A percentile compares a stretch with the other conserved stretches of the same genome.
Conservation (phyloP, 768 basidiomycete genomes). For the Cubamyces lactineus region DNA sequence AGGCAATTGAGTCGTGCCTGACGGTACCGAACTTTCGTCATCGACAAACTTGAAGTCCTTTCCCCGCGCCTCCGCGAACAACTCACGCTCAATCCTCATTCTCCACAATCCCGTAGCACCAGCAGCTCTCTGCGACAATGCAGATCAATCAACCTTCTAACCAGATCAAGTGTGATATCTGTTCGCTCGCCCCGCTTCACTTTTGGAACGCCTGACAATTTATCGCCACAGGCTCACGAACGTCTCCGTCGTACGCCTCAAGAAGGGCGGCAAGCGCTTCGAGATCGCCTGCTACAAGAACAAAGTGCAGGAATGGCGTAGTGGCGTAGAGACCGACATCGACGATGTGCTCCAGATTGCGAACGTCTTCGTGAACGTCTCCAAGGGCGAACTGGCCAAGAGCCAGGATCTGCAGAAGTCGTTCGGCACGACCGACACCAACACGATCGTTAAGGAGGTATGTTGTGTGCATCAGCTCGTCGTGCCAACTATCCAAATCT, state of each 20-base stretch:
- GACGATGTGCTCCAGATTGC: constrained; percentile 97
- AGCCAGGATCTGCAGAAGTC: constrained; percentile 89
- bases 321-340: constrained; percentile 89
- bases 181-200: background rate
- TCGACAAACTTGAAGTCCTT: background rate
- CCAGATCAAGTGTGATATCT: constrained; percentile 75
- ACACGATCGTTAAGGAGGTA: constrained; percentile 83
- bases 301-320: constrained; percentile 96
- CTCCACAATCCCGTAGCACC: background rate
- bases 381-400: constrained; percentile 93
- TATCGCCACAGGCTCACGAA: constrained; percentile 78
- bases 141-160: constrained; percentile 83
- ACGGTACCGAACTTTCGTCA: constrained; percentile 15
- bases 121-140: constrained; percentile 32
- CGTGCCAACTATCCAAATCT: background rate
- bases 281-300: constrained; percentile 99
- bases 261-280: constrained; percentile 97
- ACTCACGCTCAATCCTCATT: background rate
- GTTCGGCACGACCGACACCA: constrained; percentile 75
- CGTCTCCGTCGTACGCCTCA: constrained; percentile 92
- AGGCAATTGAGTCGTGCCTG: constrained; percentile 15
- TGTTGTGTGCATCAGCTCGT: constrained; percentile 13
- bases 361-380: constrained; percentile 94
- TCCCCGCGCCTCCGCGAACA: no score
- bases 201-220: constrained; percentile 19